Percentiles rank a stretch among this genome's conserved stretches.
phyloP scores from a whole-genome alignment of 805 yeast species.

The Isabelozyma pseudorhagii region DNA sequence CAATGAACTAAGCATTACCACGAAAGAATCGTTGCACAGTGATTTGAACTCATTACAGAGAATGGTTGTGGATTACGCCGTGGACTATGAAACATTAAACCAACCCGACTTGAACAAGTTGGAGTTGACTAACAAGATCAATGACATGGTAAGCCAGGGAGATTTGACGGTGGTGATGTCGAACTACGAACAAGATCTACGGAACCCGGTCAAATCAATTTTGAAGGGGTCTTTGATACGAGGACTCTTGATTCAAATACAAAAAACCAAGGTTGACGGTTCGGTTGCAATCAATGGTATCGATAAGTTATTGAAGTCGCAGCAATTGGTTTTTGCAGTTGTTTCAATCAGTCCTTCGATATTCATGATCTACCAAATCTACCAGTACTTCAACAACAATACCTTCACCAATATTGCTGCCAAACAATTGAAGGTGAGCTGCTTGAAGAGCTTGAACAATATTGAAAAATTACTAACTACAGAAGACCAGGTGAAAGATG shows the following conservation, averaged over 20 bases:
- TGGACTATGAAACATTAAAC: conserved; percentile 19
- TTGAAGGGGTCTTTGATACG: conserved; percentile 71
- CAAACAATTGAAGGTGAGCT: conserved; percentile 31
- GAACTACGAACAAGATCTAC: conserved; percentile 73
- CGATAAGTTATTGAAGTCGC: conserved; percentile 83
- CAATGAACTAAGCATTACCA: conserved; percentile 69
- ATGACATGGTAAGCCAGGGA: conserved; percentile 59
- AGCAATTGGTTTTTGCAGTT: conserved; percentile 89
- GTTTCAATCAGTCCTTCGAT: conserved; percentile 85
- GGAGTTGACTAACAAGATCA: conserved; percentile 28
- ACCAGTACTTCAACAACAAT: conserved; percentile 30
- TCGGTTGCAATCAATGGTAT: conserved; percentile 87
- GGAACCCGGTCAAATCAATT: conserved; percentile 61
- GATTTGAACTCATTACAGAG: conserved; percentile 80
- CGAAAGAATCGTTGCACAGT: conserved; percentile 72
- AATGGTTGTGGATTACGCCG: conserved; percentile 77
- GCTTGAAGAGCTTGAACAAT: conserved; percentile 49
- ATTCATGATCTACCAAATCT: conserved; percentile 50
- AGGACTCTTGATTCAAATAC: conserved; percentile 84
- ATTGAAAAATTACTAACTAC: conserved; percentile 50
- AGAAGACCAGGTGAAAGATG: conserved; percentile 38
- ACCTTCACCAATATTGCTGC: conserved; percentile 25
- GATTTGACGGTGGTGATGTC: conserved; percentile 78
- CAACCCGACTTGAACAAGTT: conserved; percentile 12
- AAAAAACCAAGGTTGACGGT: conserved; percentile 94